Evolutionary conservation across 805 yeast genomes (phyloP).

Genomic region (Lipomyces japonicus): DNA sequence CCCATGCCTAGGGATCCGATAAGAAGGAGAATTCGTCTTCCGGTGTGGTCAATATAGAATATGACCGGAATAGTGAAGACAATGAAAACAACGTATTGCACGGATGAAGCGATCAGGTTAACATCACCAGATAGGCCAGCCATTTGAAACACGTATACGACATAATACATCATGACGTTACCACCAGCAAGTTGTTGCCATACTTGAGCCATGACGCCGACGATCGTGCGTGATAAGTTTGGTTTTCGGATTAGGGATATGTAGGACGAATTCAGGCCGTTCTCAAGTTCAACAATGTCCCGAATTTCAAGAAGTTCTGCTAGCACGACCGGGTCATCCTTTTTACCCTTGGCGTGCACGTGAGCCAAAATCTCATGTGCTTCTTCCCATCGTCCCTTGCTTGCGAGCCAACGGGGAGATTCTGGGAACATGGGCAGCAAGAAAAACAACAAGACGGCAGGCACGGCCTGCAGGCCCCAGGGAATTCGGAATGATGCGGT

Average conservation of each 20-base stretch:
- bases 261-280: conserved; percentile 4
- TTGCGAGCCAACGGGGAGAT: conserved; percentile 46
- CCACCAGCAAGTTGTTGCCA: conserved; percentile 40
- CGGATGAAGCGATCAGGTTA: conserved; percentile 43
- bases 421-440: conserved; percentile 41
- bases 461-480: conserved; percentile 55
- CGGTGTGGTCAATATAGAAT: conserved; percentile 52
- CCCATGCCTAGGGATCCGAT: conserved; percentile 63
- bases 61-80: conserved; percentile 54
- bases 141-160: conserved; percentile 45
- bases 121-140: conserved; percentile 49
- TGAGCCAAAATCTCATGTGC: conserved; percentile 8
- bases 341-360: conserved; percentile 11
- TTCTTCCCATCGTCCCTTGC: conserved; percentile 49
- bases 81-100: conserved; percentile 46
- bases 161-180: conserved; percentile 47
- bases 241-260: background rate
- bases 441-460: conserved; percentile 47
- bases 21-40: conserved; percentile 61
- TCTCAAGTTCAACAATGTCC: conserved; percentile 17
- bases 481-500: conserved; percentile 60
- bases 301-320: conserved; percentile 20
- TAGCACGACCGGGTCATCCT: conserved; percentile 18
- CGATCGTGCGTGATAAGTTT: conserved; percentile 2
- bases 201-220: conserved; percentile 14